Base-by-base conservation (phyloP, 495 filamentous ascomycete genomes). In the Margaritispora aquatica region DNA sequence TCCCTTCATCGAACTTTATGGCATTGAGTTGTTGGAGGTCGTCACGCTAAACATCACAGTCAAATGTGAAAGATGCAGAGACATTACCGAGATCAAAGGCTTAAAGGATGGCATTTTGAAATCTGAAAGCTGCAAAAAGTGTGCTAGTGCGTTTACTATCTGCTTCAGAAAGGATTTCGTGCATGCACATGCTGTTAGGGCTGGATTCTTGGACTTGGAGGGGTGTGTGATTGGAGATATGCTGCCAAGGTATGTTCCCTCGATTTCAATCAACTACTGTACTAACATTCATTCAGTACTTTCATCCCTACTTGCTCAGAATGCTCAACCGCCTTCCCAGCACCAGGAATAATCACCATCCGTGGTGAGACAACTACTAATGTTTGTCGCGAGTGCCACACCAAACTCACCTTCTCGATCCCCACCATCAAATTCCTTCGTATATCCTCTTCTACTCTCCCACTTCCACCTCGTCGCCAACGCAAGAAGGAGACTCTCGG, bases 21-120 rank as follows among this genome's bases (percentile, higher is more conserved):
- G 86, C 48, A 86, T 96, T 56, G 90, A 96, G 66, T 73, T 96
- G 1, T 76, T 96, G 31, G 86, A 96, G 61, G 69, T 96, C 2
- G 69, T 78, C 0, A 74, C 80, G 13, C 74, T 95, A n/a, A 85
- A 78, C 44, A 75, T 95, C 56, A 87, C 80, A 0, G 72, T 94
- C 54, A 93, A 92, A 67, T 97, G 92, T 71, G 84, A 86, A 29
- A 82, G 90, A 38, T 97, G 92, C 77, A 94, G 90, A 70, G 87
- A 87, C 38, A 67, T 78, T 1, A 84, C 84, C 68, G 91, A 96
- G 59, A 72, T 92, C 20, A 81, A 80, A 41, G 84, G 84, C 26
- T 74, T 97, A 13, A 82, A 79, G 19, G 66, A 72, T 54, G 72
- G 68, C 26, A 52, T 63, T 17, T 67, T 71, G 52, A 80, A 78